Evolutionary conservation across 352 stramenopile genomes (phyloP).

Genomic region (Globisporangium cystogenes): DNA sequence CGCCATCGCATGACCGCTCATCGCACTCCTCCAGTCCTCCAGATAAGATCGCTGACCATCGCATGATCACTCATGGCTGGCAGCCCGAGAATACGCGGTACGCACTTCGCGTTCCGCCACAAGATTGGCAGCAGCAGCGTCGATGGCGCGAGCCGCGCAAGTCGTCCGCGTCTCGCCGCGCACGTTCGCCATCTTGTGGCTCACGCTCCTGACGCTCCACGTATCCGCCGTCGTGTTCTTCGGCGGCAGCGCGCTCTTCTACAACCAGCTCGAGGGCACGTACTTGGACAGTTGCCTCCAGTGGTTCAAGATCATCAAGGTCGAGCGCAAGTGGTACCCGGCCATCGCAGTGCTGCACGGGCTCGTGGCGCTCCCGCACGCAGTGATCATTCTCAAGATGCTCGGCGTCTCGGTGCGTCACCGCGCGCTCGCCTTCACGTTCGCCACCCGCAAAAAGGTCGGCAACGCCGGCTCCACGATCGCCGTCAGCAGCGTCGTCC

Average conservation of each 20-base stretch:
- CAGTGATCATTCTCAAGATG: slow-evolving; percentile 4
- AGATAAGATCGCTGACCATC: too few species aligned
- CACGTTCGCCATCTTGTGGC: background rate
- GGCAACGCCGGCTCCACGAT: too few species aligned
- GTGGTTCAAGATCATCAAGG: slow-evolving; percentile 1
- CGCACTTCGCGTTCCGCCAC: too few species aligned
- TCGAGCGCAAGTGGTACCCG: background rate
- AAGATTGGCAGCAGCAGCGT: background rate
- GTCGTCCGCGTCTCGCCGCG: background rate
- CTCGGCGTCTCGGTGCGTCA: background rate
- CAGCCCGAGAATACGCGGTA: too few species aligned
- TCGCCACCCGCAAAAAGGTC: background rate
- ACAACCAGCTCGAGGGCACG: slow-evolving; percentile 6
- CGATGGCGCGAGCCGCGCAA: background rate
- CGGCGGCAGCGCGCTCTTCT: slow-evolving; percentile 4
- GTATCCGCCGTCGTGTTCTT: background rate
- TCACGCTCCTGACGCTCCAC: background rate
- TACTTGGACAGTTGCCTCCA: slow-evolving; percentile 3
- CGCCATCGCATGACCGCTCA: too few species aligned
- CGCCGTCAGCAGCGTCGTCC: background rate
- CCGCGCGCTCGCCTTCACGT: slow-evolving; percentile 1
- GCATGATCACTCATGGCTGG: too few species aligned
- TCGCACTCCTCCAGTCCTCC: too few species aligned
- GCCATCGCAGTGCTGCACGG: background rate
- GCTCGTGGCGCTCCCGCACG: slow-evolving; percentile 1